Percentiles rank a stretch among this genome's conserved stretches.
phyloP scores from a whole-genome alignment of 108 stramenopile species.

The Skeletonema tropicum region DNA sequence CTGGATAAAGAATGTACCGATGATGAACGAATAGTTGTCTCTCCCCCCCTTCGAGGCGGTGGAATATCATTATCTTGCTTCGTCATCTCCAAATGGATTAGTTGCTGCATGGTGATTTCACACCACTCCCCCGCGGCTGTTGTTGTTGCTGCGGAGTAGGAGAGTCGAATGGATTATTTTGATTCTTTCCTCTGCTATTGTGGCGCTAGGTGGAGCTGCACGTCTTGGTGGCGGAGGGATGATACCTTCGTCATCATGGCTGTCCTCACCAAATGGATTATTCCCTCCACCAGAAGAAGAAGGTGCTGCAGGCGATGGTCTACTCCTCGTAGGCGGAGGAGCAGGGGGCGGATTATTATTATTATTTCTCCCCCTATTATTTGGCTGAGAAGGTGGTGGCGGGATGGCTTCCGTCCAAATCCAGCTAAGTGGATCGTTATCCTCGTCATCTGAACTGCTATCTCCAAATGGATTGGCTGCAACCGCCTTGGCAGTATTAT shows the following conservation, averaged over 20 bases:
- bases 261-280: slow-evolving; percentile 25
- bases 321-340: background rate
- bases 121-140: background rate
- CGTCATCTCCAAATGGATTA: slow-evolving; percentile 36
- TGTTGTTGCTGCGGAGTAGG: background rate
- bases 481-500: background rate
- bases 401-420: slow-evolving; percentile 18
- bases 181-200: background rate
- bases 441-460: background rate
- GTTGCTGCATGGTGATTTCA: background rate
- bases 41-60: slow-evolving; percentile 9
- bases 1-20: background rate
- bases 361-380: background rate
- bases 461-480: slow-evolving; percentile 11
- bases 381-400: slow-evolving; percentile 4
- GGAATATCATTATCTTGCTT: slow-evolving; percentile 5
- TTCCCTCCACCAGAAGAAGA: background rate
- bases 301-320: background rate
- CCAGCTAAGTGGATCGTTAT: slow-evolving; percentile 16
- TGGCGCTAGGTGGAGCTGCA: background rate
- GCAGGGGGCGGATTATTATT: slow-evolving; percentile 5
- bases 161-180: slow-evolving; percentile 22
- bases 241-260: slow-evolving; percentile 11
- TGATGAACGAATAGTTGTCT: background rate
- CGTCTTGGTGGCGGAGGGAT: slow-evolving; percentile 4